Conservation (phyloP, 148 eudicot species). For the Camellia granthamiana region DNA sequence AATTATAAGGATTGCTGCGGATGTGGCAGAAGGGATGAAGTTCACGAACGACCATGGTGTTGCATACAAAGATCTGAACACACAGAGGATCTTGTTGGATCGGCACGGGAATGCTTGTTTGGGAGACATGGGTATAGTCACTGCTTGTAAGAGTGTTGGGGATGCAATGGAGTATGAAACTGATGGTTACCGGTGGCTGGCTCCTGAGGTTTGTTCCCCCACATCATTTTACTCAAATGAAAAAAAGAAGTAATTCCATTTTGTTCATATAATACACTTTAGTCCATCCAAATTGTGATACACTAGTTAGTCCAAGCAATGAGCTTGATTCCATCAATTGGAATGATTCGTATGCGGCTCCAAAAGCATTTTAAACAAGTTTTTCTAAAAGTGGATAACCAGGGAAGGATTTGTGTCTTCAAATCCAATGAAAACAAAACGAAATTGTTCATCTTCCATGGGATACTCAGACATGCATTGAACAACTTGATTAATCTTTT, state of each 20-base stretch:
- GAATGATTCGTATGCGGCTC: neutral
- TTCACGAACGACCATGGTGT: slow-evolving; percentile 94
- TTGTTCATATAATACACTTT: neutral
- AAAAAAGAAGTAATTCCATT: neutral
- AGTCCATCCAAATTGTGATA: neutral
- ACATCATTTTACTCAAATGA: neutral
- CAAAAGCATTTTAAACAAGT: neutral
- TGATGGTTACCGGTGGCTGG: slow-evolving; percentile 96
- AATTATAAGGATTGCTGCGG: slow-evolving; percentile 66
- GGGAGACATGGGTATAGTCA: slow-evolving; percentile 90
- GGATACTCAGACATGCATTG: neutral
- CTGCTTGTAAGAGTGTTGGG: slow-evolving; percentile 70
- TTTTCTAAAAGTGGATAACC: neutral
- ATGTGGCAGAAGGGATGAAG: slow-evolving; percentile 84
- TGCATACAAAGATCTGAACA: slow-evolving; percentile 74
- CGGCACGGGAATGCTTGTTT: slow-evolving; percentile 85
- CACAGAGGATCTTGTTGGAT: slow-evolving; percentile 79
- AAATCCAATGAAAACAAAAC: neutral
- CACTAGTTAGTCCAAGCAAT: neutral
- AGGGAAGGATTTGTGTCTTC: neutral
- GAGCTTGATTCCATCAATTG: neutral
- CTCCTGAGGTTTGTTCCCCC: slow-evolving; percentile 81
- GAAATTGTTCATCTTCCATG: neutral
- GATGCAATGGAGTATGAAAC: slow-evolving; percentile 97
- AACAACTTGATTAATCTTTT: neutral